These are phyloP conservation scores for Lasiodiplodia sp. DNA, from an alignment of 2,329 filamentous ascomycete genomes.

Conservation along the genomic window DNA sequence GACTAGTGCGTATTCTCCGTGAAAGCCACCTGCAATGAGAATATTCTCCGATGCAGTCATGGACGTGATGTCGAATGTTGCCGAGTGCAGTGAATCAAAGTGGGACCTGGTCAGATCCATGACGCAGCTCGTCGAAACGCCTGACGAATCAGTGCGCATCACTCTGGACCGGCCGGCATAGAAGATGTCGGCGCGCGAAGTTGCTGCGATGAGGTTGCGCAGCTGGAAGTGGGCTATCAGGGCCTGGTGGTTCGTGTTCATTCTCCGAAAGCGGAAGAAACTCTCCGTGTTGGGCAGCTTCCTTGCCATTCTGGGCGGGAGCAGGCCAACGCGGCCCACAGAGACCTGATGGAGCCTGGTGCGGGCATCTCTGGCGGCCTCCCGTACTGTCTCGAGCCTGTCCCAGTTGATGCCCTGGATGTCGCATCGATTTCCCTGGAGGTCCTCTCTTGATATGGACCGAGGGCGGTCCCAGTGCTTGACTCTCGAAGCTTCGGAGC, in stretches of 20 bases:
- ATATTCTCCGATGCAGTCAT: constrained; percentile 59
- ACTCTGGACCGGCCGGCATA: constrained; percentile 58
- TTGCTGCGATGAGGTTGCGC: constrained; percentile 63
- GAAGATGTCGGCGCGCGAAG: constrained; percentile 62
- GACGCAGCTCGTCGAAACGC: constrained; percentile 50
- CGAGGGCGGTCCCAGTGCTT: constrained; percentile 35
- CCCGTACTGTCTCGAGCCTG: constrained; percentile 40
- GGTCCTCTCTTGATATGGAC: constrained; percentile 41
- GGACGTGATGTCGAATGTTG: constrained; percentile 58
- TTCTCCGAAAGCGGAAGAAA: constrained; percentile 58
- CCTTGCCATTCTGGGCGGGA: constrained; percentile 7
- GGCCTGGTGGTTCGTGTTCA: constrained; percentile 58
- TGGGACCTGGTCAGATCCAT: constrained; percentile 54
- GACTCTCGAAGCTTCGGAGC: constrained; percentile 21
- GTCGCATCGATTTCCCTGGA: constrained; percentile 46
- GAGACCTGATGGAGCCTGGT: constrained; percentile 19
- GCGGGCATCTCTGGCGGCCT: constrained; percentile 26
- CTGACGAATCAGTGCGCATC: constrained; percentile 57
- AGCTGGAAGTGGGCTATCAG: constrained; percentile 66
- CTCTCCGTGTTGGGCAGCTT: constrained; percentile 50
- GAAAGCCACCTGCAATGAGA: constrained; percentile 64
- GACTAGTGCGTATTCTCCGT: constrained; percentile 63
- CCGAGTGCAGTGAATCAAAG: constrained; percentile 32
- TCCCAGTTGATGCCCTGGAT: constrained; percentile 50
- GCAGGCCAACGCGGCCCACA: background rate